Evolutionary conservation across 1,139 yeast genomes (phyloP).

Genomic region (Yamadazyma friedrichii): DNA sequence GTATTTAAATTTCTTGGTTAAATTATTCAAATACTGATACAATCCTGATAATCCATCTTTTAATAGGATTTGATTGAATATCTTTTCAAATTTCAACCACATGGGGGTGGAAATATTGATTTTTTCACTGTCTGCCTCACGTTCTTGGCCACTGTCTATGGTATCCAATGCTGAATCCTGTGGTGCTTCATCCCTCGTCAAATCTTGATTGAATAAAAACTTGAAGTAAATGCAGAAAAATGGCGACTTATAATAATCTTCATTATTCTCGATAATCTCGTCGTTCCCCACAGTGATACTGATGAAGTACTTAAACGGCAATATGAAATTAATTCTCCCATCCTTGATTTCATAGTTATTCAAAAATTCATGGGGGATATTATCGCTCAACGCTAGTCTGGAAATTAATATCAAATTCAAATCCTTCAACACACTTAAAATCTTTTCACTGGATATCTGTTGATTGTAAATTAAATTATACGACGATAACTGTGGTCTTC

Average conservation of each 20-base stretch:
- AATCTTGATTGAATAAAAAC: constrained; percentile 53
- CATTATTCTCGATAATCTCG: constrained; percentile 47
- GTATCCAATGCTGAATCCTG: too few species aligned
- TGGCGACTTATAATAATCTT: constrained; percentile 50
- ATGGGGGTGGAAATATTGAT: constrained; percentile 21
- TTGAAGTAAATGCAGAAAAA: constrained; percentile 77
- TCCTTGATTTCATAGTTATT: constrained; percentile 60
- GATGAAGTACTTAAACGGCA: constrained; percentile 56
- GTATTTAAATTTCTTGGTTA: constrained; percentile 71
- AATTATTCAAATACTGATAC: constrained; percentile 67
- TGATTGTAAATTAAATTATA: constrained; percentile 56
- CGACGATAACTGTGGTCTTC: constrained; percentile 74
- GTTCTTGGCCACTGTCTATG: neutral
- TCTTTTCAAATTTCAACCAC: constrained; percentile 50
- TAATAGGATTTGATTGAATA: constrained; percentile 57
- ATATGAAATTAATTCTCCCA: constrained; percentile 71
- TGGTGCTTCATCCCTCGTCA: constrained; percentile 13
- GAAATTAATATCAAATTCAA: constrained; percentile 73
- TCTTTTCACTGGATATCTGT: constrained; percentile 53
- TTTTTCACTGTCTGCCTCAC: constrained; percentile 2
- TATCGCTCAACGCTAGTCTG: constrained; percentile 65
- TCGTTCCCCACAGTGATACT: constrained; percentile 24
- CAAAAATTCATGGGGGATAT: constrained; percentile 62
- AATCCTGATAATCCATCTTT: constrained; percentile 56
- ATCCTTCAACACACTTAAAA: constrained; percentile 63